Base-by-base conservation (phyloP, 768 basidiomycete genomes). In the Termitomyces sp. region DNA sequence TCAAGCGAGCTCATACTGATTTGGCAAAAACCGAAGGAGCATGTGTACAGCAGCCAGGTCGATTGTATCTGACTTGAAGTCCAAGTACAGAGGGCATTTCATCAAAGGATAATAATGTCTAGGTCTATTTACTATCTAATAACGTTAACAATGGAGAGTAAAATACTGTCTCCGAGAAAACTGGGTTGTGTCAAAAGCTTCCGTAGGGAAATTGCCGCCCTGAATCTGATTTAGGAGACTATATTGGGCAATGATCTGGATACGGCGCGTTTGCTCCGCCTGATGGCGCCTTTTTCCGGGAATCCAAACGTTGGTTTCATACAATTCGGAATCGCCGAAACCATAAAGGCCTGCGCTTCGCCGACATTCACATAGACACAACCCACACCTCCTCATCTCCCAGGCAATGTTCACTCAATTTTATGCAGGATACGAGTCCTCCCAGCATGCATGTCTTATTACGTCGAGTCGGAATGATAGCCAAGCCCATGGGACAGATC, bases 401-500 rank as follows among this genome's bases (percentile, higher is more conserved):
- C 53, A 54, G 23, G 17, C 50, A 23, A 64, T 62, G 61, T 62
- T 48, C 31, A 51, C 57, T 30, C 59, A 64, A 11, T 62, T 64
- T 43, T 55, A 55, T 51, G 41, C 59, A 3, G 61, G 47, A 11
- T 56, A 50, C 45, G 46, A 58, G 41, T 19, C 42, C 31, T 46
- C 57, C 23, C 60, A 57, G 42, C 14, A 51, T 17, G 37, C 37
- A 9, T 52, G 53, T 53, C 35, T 58, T 60, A 23, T 55, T 47
- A 35, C 37, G 17, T 50, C 48, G n/a, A 14, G 44, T 50, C 50
- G 58, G 17, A 40, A 38, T 44, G 44, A 56, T 47, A 52, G 17
- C 56, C 64, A 66, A 56, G 38, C 57, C 49, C 63, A 62, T 55
- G 64, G 63, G 49, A 61, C 67, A 43, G 64, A 68, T 61, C 63